phyloP scores from a whole-genome alignment of 768 basidiomycete genomes.

The Trametes cinnabarina region DNA sequence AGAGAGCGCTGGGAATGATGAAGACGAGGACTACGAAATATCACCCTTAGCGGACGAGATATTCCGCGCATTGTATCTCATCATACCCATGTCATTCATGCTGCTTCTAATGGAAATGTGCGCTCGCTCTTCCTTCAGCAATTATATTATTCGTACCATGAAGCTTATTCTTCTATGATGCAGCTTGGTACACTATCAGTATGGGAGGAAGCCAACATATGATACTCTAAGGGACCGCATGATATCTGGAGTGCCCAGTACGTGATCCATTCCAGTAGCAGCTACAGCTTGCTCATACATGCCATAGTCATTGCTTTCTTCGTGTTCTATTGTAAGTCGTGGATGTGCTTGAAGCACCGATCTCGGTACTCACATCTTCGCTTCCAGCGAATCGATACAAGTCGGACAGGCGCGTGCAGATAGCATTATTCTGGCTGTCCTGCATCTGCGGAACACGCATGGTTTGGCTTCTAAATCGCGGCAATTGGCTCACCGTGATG shows the following conservation, averaged over 20 bases:
- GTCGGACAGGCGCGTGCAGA: constrained; percentile 48
- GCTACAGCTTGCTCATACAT: neutral
- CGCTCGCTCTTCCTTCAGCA: constrained; percentile 27
- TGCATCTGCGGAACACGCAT: constrained; percentile 58
- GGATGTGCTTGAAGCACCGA: neutral
- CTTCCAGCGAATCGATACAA: constrained; percentile 69
- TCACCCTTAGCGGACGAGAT: constrained; percentile 62
- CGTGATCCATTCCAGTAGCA: constrained; percentile 27
- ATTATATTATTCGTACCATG: too few species aligned
- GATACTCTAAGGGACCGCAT: constrained; percentile 54
- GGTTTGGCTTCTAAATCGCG: constrained; percentile 67
- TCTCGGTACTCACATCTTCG: neutral
- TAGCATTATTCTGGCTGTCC: constrained; percentile 57
- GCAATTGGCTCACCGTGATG: constrained; percentile 72
- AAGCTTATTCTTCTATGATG: neutral
- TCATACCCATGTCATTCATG: constrained; percentile 74
- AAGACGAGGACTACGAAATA: constrained; percentile 35
- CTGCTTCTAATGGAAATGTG: constrained; percentile 85
- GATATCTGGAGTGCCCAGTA: constrained; percentile 70
- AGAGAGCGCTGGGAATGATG: neutral
- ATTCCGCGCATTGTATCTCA: constrained; percentile 59
- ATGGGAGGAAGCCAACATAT: constrained; percentile 56
- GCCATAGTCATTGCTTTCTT: constrained; percentile 65
- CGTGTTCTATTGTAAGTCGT: constrained; percentile 67
- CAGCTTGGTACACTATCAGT: constrained; percentile 79